Conservation (phyloP, 2,329 filamentous ascomycete species). For the Exophiala spinifera region DNA sequence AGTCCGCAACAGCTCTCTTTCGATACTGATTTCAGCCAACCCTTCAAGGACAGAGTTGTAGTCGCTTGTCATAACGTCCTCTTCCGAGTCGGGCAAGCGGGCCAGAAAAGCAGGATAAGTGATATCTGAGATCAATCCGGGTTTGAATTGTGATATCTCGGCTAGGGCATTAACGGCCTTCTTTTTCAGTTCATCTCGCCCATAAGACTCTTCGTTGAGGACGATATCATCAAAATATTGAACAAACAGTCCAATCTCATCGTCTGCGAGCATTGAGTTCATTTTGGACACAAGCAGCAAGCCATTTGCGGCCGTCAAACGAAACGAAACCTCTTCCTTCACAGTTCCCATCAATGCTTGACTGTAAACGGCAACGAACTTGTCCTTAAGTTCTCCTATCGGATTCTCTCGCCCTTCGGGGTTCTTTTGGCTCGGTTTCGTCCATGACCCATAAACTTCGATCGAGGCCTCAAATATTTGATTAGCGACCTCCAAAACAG, state of each 20-base stretch:
- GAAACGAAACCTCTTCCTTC: slow-evolving; percentile 52
- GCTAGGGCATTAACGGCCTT: slow-evolving; percentile 58
- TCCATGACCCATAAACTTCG: slow-evolving; percentile 56
- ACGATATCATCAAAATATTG: slow-evolving; percentile 61
- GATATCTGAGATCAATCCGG: slow-evolving; percentile 60
- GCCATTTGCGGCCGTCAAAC: slow-evolving; percentile 47
- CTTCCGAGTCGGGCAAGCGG: slow-evolving; percentile 57
- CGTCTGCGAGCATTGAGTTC: slow-evolving; percentile 48
- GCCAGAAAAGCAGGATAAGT: slow-evolving; percentile 66
- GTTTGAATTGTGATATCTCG: slow-evolving; percentile 61
- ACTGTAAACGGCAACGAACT: slow-evolving; percentile 54
- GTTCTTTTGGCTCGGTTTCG: slow-evolving; percentile 38
- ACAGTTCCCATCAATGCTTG: slow-evolving; percentile 52
- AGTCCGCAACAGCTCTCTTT: slow-evolving; percentile 62
- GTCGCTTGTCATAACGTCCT: slow-evolving; percentile 39
- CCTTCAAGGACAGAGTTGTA: slow-evolving; percentile 61
- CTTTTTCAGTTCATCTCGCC: slow-evolving; percentile 56
- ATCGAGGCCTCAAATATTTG: slow-evolving; percentile 58
- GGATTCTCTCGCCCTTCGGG: slow-evolving; percentile 39
- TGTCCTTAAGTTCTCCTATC: slow-evolving; percentile 48
- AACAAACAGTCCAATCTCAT: slow-evolving; percentile 52
- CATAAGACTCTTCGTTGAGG: slow-evolving; percentile 56
- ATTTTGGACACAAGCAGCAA: slow-evolving; percentile 47
- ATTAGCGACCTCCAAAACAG: slow-evolving; percentile 59
- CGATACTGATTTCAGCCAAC: slow-evolving; percentile 61